phyloP scores from a whole-genome alignment of 2,329 filamentous ascomycete species.

The Apiospora saccharicola region DNA sequence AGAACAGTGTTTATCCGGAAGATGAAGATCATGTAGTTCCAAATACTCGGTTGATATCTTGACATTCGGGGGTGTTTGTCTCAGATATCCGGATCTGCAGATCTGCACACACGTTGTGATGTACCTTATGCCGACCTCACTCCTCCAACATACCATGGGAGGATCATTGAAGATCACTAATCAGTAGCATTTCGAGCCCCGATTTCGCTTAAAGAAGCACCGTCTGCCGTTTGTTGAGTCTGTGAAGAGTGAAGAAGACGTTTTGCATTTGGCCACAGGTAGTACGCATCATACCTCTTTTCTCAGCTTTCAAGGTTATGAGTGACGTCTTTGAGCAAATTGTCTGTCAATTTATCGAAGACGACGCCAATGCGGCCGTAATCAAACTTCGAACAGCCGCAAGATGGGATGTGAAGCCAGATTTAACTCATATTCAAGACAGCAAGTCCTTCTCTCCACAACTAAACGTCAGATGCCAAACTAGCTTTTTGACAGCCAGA shows the following conservation, averaged over 20 bases:
- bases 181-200: background rate
- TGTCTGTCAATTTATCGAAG: background rate
- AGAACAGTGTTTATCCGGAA: background rate
- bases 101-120: background rate
- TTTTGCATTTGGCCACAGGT: background rate
- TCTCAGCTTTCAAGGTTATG: background rate
- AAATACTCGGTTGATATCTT: conserved; percentile 2
- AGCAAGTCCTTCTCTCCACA: background rate
- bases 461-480: background rate
- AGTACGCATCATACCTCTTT: background rate
- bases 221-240: background rate
- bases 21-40: background rate
- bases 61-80: background rate
- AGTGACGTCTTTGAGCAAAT: background rate
- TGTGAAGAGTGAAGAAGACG: background rate
- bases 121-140: background rate
- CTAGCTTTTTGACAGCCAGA: background rate
- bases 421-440: background rate
- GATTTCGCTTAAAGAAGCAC: background rate
- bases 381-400: background rate
- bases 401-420: background rate
- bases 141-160: background rate
- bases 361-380: background rate
- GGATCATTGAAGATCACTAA: conserved; percentile 1
- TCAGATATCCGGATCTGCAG: conserved; percentile 15